Evolutionary conservation across 2,329 filamentous ascomycete species (phyloP).

Genomic region (Fusarium nygamai): DNA sequence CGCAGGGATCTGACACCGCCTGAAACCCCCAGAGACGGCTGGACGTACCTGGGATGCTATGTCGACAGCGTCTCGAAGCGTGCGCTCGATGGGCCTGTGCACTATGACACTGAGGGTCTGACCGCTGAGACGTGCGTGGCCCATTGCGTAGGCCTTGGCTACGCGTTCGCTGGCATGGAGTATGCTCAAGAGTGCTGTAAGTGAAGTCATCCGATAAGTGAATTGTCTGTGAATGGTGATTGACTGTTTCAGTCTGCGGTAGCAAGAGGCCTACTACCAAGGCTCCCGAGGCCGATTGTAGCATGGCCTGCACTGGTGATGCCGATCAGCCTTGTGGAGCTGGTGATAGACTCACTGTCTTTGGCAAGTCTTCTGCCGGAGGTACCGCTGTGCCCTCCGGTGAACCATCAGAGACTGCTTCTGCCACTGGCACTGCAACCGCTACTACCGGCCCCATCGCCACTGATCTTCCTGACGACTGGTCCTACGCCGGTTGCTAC

Average conservation of each 20-base stretch:
- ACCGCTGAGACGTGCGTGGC: conserved; percentile 57
- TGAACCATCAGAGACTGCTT: conserved; percentile 4
- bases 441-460: conserved; percentile 14
- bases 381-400: conserved; percentile 14
- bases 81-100: conserved; percentile 32
- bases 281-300: conserved; percentile 57
- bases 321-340: conserved; percentile 61
- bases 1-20: conserved; percentile 38
- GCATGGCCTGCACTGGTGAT: conserved; percentile 61
- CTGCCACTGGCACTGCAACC: conserved; percentile 4
- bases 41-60: conserved; percentile 41
- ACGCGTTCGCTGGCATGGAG: conserved; percentile 59
- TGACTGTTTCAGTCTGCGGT: conserved; percentile 50
- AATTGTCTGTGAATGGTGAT: not conserved
- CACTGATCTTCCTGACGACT: conserved; percentile 31
- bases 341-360: conserved; percentile 53
- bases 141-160: conserved; percentile 56
- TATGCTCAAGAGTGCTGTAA: conserved; percentile 60
- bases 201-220: not conserved
- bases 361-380: conserved; percentile 21
- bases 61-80: conserved; percentile 37
- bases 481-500: conserved; percentile 38
- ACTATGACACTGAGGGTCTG: conserved; percentile 42
- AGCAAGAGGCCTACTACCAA: conserved; percentile 31
- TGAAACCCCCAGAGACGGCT: conserved; percentile 24